phyloP scores from a whole-genome alignment of 495 filamentous ascomycete species.

The Hypomontagnella submonticulosa region DNA sequence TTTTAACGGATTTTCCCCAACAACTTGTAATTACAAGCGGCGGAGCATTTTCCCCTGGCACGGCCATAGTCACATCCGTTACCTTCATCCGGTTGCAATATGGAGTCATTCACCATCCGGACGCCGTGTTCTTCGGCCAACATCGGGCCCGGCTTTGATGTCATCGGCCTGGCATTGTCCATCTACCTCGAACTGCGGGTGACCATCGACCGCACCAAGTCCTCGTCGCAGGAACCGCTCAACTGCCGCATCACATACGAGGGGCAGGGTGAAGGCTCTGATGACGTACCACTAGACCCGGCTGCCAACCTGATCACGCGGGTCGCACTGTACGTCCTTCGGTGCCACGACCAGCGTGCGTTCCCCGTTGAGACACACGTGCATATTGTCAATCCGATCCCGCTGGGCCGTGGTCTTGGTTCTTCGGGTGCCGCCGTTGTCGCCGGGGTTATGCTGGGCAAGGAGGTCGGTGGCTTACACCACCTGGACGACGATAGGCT shows the following conservation, averaged over 20 bases:
- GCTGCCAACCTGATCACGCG: constrained; percentile 91
- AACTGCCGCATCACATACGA: constrained; percentile 94
- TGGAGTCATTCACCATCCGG: constrained; percentile 68
- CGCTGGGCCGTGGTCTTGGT: constrained; percentile 87
- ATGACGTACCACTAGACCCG: constrained; percentile 78
- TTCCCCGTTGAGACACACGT: constrained; percentile 90
- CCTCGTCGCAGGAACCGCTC: constrained; percentile 67
- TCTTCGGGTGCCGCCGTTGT: constrained; percentile 95
- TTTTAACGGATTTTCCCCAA: background rate
- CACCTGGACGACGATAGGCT: constrained; percentile 82
- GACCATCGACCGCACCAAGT: constrained; percentile 67
- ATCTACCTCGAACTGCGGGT: constrained; percentile 89
- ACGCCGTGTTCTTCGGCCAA: constrained; percentile 93
- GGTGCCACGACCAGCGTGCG: constrained; percentile 82
- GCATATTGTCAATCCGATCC: constrained; percentile 93
- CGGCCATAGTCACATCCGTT: background rate
- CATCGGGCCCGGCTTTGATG: constrained; percentile 96
- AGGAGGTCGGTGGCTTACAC: constrained; percentile 83
- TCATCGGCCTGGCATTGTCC: constrained; percentile 92
- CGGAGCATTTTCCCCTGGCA: background rate
- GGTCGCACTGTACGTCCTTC: constrained; percentile 89
- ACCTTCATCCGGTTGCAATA: constrained; percentile 4
- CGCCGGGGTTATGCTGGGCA: constrained; percentile 89
- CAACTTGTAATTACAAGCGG: background rate
- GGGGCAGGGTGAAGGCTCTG: constrained; percentile 77